phyloP scores from a whole-genome alignment of 192 early-diverging fungal species.

The Coemansia sp. region DNA sequence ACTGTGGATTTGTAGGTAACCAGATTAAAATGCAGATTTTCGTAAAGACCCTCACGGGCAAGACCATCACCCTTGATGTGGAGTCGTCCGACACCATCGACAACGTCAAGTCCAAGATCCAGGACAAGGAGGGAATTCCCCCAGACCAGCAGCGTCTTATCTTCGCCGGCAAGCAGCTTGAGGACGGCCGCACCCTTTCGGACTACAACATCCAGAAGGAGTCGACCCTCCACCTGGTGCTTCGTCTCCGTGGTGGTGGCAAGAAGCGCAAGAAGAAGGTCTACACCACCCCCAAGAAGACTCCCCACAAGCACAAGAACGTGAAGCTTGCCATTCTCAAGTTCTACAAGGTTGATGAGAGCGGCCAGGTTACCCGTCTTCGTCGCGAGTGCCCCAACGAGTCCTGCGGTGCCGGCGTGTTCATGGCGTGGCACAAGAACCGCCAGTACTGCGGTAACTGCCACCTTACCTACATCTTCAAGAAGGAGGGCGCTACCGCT shows the following conservation, averaged over 20 bases:
- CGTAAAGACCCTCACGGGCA: conserved; percentile 85
- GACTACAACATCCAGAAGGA: conserved; percentile 89
- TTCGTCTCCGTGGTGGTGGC: conserved; percentile 84
- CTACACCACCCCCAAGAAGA: conserved; percentile 99
- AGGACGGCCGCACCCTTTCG: conserved; percentile 70
- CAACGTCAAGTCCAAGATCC: conserved; percentile 82
- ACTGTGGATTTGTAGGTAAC: conserved; percentile 6
- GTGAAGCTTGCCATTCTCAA: conserved; percentile 98
- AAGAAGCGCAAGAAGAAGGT: conserved; percentile 99
- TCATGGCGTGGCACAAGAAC: conserved; percentile 98
- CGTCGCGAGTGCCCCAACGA: conserved; percentile 96
- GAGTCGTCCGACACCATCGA: conserved; percentile 84
- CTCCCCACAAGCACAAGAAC: conserved; percentile 98
- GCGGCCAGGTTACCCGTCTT: conserved; percentile 97
- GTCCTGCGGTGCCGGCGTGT: conserved; percentile 98
- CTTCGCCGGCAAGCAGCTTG: conserved; percentile 82
- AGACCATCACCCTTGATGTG: conserved; percentile 87
- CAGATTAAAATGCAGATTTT: conserved; percentile 66
- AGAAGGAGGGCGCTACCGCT: conserved; percentile 67
- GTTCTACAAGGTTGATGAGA: conserved; percentile 99
- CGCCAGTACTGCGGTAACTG: conserved; percentile 99
- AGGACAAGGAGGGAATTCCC: conserved; percentile 86
- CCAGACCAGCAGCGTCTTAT: conserved; percentile 83
- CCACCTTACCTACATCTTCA: conserved; percentile 94
- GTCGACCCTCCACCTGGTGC: conserved; percentile 75